A percentile compares a stretch with the other conserved stretches of the same genome.
These are phyloP conservation scores for Tetraselmis chui DNA, from an alignment of 139 green algal genomes.

Conservation along the genomic window DNA sequence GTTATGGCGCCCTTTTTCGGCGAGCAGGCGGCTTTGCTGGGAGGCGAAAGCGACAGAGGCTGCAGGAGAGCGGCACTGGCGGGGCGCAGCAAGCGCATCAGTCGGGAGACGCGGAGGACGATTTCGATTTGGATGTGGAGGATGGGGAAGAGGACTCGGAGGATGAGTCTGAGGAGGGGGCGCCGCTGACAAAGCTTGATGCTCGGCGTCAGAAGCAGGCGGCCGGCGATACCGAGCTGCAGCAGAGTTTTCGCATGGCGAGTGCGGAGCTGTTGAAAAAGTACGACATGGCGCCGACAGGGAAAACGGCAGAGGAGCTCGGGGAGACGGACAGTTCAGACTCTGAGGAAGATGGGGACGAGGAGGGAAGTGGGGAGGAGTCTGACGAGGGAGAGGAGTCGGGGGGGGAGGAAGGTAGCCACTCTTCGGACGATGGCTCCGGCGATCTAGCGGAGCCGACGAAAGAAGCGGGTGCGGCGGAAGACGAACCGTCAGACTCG, in stretches of 20 bases:
- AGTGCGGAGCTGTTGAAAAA: slow-evolving; percentile 35
- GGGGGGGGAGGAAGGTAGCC: slow-evolving; percentile 10
- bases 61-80: slow-evolving; percentile 15
- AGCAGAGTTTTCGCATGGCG: slow-evolving; percentile 36
- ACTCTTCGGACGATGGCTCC: too few relatives aligned
- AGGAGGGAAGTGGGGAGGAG: slow-evolving; percentile 23
- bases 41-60: slow-evolving; percentile 20
- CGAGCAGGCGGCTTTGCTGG: slow-evolving; percentile 34
- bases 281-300: slow-evolving; percentile 16
- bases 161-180: slow-evolving; percentile 30
- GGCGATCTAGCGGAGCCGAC: slow-evolving; percentile 3
- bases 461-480: slow-evolving; percentile 14
- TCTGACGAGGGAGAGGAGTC: slow-evolving; percentile 11
- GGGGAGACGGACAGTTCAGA: neutral
- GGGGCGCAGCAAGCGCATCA: neutral
- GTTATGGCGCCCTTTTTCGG: too few relatives aligned
- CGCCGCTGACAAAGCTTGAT: slow-evolving; percentile 33
- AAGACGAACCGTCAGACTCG: slow-evolving; percentile 18
- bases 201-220: slow-evolving; percentile 43
- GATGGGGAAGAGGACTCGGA: slow-evolving; percentile 28
- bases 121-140: slow-evolving; percentile 33
- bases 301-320: slow-evolving; percentile 19
- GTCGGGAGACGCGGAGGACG: slow-evolving; percentile 22
- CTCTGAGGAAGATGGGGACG: slow-evolving; percentile 19
- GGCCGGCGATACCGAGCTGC: slow-evolving; percentile 64